Percentiles rank a stretch among this genome's conserved stretches.
Conservation (phyloP, 2,329 filamentous ascomycete species). For the Fusarium oligoseptatum region DNA sequence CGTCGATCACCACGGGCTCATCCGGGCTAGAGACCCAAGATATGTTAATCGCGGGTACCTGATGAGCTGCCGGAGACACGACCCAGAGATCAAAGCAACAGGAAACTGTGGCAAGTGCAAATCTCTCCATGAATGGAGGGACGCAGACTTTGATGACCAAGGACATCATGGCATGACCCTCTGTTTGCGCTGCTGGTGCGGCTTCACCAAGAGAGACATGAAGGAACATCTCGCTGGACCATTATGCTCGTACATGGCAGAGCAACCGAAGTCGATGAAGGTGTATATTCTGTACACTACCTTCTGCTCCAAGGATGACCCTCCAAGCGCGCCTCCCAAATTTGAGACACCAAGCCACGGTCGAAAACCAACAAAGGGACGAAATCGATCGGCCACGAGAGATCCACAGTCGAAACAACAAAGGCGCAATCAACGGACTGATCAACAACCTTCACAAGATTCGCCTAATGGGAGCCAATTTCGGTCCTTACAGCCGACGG, state of each 20-base stretch:
- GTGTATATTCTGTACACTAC: constrained; percentile 36
- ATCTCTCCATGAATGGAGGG: constrained; percentile 28
- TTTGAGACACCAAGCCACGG: constrained; percentile 6
- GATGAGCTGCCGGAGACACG: constrained; percentile 21
- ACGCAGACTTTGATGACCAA: constrained; percentile 14
- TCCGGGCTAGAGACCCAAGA: constrained; percentile 33
- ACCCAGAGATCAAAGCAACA: constrained; percentile 29
- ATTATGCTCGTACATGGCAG: constrained; percentile 31
- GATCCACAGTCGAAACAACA: constrained; percentile 8
- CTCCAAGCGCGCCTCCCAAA: constrained; percentile 20
- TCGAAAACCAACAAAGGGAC: neutral
- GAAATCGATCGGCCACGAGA: neutral
- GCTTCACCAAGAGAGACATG: constrained; percentile 31
- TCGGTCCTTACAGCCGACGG: neutral
- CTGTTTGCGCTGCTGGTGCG: constrained; percentile 39
- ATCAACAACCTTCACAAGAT: neutral
- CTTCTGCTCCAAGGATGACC: constrained; percentile 26
- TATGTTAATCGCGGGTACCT: constrained; percentile 33
- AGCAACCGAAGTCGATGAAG: constrained; percentile 35
- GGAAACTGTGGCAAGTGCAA: constrained; percentile 29
- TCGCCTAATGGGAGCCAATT: neutral
- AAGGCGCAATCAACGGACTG: neutral
- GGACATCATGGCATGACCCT: constrained; percentile 29
- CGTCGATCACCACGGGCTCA: constrained; percentile 39
- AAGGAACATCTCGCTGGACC: constrained; percentile 28